phyloP scores from a whole-genome alignment of 495 filamentous ascomycete genomes.

The Trichoderma orchidacearum region DNA sequence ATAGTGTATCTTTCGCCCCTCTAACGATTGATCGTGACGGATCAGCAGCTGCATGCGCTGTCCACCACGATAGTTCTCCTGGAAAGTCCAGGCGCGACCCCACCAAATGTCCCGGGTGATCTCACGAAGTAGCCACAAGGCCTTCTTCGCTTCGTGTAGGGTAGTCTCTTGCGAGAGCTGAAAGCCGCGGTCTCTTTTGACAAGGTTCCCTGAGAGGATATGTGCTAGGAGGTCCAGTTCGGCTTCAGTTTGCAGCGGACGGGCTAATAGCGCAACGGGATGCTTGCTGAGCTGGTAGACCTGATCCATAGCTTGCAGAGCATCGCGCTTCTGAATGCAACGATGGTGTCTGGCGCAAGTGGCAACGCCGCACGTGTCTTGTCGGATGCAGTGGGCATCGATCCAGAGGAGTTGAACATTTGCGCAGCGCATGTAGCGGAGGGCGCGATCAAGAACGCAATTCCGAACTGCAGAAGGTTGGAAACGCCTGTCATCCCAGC shows the following conservation, averaged over 20 bases:
- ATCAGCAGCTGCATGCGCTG: slow-evolving; percentile 10
- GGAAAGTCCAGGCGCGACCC: slow-evolving; percentile 12
- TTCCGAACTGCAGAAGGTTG: slow-evolving; percentile 4
- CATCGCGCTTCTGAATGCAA: slow-evolving; percentile 4
- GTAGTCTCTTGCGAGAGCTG: neutral
- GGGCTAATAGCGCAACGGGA: slow-evolving; percentile 8
- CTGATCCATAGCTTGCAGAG: slow-evolving; percentile 9
- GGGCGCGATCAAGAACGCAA: slow-evolving; percentile 7
- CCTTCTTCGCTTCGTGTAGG: neutral
- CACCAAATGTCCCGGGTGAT: slow-evolving; percentile 12
- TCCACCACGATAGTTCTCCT: slow-evolving; percentile 12
- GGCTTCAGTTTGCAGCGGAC: neutral
- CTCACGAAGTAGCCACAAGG: slow-evolving; percentile 2
- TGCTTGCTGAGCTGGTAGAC: slow-evolving; percentile 10
- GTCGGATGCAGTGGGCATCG: slow-evolving; percentile 12
- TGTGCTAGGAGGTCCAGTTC: slow-evolving; percentile 4
- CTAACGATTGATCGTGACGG: neutral
- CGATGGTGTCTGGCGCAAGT: neutral
- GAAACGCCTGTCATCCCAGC: neutral
- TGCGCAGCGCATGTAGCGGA: slow-evolving; percentile 7
- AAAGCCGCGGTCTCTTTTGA: neutral
- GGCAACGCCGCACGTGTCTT: slow-evolving; percentile 2
- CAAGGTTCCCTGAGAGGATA: slow-evolving; percentile 3
- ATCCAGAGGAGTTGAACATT: slow-evolving; percentile 9
- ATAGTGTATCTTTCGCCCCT: neutral